A percentile compares a stretch with the other conserved stretches of the same genome.
Conservation (phyloP, 208 protist species). For the Blastocrithidia nonstop region DNA sequence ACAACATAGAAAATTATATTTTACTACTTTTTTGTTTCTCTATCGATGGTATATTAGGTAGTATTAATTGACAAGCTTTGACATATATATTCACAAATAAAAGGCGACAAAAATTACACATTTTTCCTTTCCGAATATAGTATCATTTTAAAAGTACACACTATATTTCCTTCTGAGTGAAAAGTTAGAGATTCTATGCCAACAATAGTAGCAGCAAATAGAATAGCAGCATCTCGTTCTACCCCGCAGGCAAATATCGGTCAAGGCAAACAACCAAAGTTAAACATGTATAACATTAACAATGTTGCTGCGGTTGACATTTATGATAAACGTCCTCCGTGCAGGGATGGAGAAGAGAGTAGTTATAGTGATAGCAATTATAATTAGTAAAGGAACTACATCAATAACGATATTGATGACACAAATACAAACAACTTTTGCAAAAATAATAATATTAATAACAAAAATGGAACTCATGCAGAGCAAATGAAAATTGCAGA, state of each 20-base stretch:
- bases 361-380: neutral
- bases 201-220: neutral
- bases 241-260: no score
- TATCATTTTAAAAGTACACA: neutral
- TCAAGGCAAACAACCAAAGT: neutral
- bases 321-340: no score
- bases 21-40: slow-evolving; percentile 1
- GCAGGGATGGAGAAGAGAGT: neutral
- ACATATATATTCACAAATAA: slow-evolving; percentile 13
- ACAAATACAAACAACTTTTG: neutral
- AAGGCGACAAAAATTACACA: neutral
- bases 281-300: neutral
- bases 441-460: neutral
- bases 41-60: neutral
- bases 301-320: neutral
- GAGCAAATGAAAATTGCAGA: no score
- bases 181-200: neutral
- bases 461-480: no score
- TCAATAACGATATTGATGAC: neutral
- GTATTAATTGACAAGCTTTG: slow-evolving; percentile 3
- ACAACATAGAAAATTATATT: no score
- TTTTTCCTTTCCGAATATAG: neutral
- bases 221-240: no score
- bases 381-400: neutral
- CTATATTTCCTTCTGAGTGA: slow-evolving; percentile 4